Base-by-base conservation (phyloP, 352 stramenopile genomes). In the Globisporangium paroecandrum region DNA sequence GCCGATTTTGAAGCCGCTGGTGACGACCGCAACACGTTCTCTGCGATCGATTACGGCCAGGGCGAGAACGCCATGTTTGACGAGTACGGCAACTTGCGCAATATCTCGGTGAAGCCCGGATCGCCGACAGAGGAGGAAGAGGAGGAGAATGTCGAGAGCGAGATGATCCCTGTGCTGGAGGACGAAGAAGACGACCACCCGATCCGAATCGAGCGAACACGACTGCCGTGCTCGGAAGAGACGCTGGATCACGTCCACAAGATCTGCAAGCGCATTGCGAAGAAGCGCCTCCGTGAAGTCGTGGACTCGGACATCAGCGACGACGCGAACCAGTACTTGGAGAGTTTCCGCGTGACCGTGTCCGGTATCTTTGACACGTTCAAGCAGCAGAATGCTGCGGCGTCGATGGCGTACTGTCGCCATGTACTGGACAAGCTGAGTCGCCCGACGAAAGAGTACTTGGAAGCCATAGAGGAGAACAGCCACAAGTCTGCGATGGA, bases 381-480 rank as follows among this genome's bases (percentile, higher is more conserved):
- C 67, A 74, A 77, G 47, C 85, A 93, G 68, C 82, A 93, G 49
- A 95, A 95, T 66, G 84, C 84, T 9, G 84, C 81, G 4, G 88
- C 86, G 20, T 95, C 88, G 4, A 95, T 95, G 88, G 65, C 83
- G 0, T 95, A 94, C 66, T 95, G 88, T 60, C 73, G 86, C 4
- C 76, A 91, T 49, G 66, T 93, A 25, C 76, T 95, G 27, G 66
- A 76, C 7, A 68, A 75, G 59, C 57, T 93, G 25, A 81, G 71
- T 60, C 67, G 61, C 4, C 67, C 72, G 4, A 77, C 70, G n/a
- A 77, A 59, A 0, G 72, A 79, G 53, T 88, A 90, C 65, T 34
- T 87, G 53, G 69, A 69, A 13, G 68, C 78, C 38, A 27, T 43
- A 0, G 69, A 71, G 3, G 64, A 43, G 18, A 77, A 77, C 41